Evolutionary conservation across 179 eudicot genomes (phyloP), one percentile per base, ranked within the genome.

Genomic region (Drosera spatulata): DNA sequence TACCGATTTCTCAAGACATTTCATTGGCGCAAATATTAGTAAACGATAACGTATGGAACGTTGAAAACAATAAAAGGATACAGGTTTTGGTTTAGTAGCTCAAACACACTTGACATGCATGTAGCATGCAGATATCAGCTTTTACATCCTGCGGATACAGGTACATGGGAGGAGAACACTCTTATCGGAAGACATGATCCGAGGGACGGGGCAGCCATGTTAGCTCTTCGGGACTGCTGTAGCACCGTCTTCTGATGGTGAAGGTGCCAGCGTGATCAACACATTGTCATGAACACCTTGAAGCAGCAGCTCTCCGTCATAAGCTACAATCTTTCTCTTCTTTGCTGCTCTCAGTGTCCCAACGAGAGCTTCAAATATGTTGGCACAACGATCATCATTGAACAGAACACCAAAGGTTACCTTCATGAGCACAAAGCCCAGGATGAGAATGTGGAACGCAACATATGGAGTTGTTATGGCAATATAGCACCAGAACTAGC

Each of bases 341-440:
- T 93, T 93, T 10, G 97, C 99, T 0, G 99, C 99, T 71, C 99
- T 79, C 61, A 93, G 61, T 7, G 99, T 93, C 53, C 99, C 99
- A 9, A 93, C 99, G 42, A 93, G 75, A 49, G 99, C 99, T 74
- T 93, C 99, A 61, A 93, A 93, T 69, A 93, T 89, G 77, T 86
- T 89, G 55, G 99, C 95, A 51, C 99, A 93, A 49, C 78, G 80
- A 55, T 93, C 99, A 64, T 93, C 99, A 13, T 86, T 67, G 67
- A 93, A 93, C 7, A 89, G 77, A 73, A 81, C 97, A 11, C 97
- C 99, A 62, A 93, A 93, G 46, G 95, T 89, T 58, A 86, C 94
- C 99, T 89, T 61, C 80, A 71, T 56, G 6, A 56, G 40, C 33
- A 22, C 1, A 22, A 22, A 22, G 1, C 33, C 33, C 33, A 22